Percentiles rank a stretch among this genome's conserved stretches.
These are phyloP conservation scores for Penicillium sp. DNA, from an alignment of 2,329 filamentous ascomycete species.

Conservation along the genomic window DNA sequence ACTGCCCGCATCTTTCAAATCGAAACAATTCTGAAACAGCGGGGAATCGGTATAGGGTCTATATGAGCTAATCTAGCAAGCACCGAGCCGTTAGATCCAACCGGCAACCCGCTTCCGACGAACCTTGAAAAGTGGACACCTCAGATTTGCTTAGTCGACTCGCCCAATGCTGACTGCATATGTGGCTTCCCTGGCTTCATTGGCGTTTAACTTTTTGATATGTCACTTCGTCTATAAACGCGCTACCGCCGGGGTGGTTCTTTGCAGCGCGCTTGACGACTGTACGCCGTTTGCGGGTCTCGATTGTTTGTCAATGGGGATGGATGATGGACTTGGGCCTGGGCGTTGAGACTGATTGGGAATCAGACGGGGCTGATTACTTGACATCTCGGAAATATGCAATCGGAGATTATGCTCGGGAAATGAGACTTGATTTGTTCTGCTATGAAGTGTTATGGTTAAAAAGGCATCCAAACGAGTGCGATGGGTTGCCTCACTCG, in stretches of 20 bases:
- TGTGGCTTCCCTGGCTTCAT: slow-evolving; percentile 3
- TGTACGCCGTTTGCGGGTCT: slow-evolving; percentile 9
- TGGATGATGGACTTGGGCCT: slow-evolving; percentile 1
- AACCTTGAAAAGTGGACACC: slow-evolving; percentile 1
- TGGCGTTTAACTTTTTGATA: slow-evolving; percentile 2
- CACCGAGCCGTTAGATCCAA: background rate
- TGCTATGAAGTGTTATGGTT: background rate
- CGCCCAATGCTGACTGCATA: background rate
- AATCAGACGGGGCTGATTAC: slow-evolving; percentile 6
- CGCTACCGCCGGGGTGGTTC: background rate
- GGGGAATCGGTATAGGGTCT: background rate
- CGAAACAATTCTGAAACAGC: slow-evolving; percentile 13
- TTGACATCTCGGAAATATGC: background rate
- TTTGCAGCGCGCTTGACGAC: slow-evolving; percentile 1
- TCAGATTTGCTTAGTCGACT: background rate
- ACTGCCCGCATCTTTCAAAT: slow-evolving; percentile 4
- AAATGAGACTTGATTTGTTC: background rate
- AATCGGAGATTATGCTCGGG: background rate
- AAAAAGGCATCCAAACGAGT: background rate
- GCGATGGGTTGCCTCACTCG: background rate
- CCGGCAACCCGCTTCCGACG: slow-evolving; percentile 1
- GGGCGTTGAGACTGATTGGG: slow-evolving; percentile 10
- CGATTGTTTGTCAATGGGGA: background rate
- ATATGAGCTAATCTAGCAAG: background rate
- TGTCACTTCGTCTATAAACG: slow-evolving; percentile 1